Percentiles rank a stretch among this genome's conserved stretches.
Conservation (phyloP, 139 green algal species). For the Chlorella sp. region DNA sequence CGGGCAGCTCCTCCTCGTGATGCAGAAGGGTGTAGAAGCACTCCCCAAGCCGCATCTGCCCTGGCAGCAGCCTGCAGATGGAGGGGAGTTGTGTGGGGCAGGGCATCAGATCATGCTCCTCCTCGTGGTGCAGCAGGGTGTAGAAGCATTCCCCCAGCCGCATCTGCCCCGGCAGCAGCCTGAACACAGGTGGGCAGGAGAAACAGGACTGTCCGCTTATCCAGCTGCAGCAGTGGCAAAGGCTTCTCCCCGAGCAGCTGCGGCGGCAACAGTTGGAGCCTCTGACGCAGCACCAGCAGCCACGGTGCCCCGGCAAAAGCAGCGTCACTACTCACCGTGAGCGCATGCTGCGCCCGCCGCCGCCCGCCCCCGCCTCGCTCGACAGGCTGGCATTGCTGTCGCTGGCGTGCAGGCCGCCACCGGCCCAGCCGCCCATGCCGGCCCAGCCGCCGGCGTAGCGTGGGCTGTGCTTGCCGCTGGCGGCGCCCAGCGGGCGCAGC, state of each 20-base stretch:
- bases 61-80: constrained; percentile 30
- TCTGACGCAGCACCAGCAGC: too few relatives aligned
- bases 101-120: background rate
- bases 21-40: constrained; percentile 45
- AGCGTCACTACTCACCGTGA: background rate
- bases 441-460: background rate
- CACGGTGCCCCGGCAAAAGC: too few relatives aligned
- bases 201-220: background rate
- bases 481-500: constrained; percentile 7
- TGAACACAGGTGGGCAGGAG: background rate
- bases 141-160: constrained; percentile 38
- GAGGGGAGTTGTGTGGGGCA: background rate
- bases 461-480: background rate
- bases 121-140: constrained; percentile 36
- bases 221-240: constrained; percentile 40
- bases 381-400: constrained; percentile 14
- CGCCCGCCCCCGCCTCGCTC: background rate
- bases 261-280: too few relatives aligned
- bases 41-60: constrained; percentile 34
- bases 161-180: constrained; percentile 36
- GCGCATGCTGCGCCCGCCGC: background rate
- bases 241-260: too few relatives aligned
- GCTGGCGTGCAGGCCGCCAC: background rate
- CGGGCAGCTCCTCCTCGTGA: constrained; percentile 27
- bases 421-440: background rate